Percentiles rank a stretch among this genome's conserved stretches.
Conservation (phyloP, 2,329 filamentous ascomycete species). For the Colletotrichum viniferum region DNA sequence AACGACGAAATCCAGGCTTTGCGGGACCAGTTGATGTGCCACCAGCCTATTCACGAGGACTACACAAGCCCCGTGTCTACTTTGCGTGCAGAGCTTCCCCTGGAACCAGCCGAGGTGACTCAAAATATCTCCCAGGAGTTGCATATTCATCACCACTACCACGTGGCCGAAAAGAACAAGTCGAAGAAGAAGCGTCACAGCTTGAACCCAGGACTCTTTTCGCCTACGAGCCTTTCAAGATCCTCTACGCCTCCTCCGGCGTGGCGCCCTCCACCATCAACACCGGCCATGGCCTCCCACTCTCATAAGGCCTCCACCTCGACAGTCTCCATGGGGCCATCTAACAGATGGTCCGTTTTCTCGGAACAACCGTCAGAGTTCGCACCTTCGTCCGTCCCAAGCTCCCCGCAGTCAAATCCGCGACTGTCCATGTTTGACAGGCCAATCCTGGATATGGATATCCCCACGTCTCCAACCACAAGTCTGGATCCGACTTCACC, state of each 20-base stretch:
- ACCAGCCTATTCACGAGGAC: constrained; percentile 69
- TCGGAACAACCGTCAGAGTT: constrained; percentile 67
- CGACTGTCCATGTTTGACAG: constrained; percentile 82
- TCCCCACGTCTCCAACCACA: constrained; percentile 83
- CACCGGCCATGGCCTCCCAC: constrained; percentile 46
- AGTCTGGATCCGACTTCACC: constrained; percentile 72
- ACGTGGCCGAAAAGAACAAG: constrained; percentile 69
- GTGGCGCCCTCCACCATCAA: constrained; percentile 42
- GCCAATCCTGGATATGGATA: constrained; percentile 68
- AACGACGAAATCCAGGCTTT: constrained; percentile 93
- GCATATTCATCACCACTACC: constrained; percentile 95
- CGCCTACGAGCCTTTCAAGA: constrained; percentile 49
- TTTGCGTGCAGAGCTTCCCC: constrained; percentile 74
- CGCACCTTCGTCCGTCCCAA: constrained; percentile 74
- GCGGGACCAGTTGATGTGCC: constrained; percentile 78
- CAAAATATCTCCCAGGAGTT: constrained; percentile 70
- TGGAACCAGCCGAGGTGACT: constrained; percentile 29
- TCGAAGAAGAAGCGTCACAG: constrained; percentile 74
- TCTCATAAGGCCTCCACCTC: constrained; percentile 55
- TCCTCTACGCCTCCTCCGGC: constrained; percentile 46
- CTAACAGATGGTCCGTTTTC: constrained; percentile 68
- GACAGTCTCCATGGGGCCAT: constrained; percentile 44
- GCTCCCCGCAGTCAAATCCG: constrained; percentile 78
- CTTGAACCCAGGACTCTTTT: constrained; percentile 65
- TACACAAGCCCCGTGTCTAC: constrained; percentile 51